Conservation (phyloP, 352 stramenopile genomes). For the Pilasporangium apinafurcum region DNA sequence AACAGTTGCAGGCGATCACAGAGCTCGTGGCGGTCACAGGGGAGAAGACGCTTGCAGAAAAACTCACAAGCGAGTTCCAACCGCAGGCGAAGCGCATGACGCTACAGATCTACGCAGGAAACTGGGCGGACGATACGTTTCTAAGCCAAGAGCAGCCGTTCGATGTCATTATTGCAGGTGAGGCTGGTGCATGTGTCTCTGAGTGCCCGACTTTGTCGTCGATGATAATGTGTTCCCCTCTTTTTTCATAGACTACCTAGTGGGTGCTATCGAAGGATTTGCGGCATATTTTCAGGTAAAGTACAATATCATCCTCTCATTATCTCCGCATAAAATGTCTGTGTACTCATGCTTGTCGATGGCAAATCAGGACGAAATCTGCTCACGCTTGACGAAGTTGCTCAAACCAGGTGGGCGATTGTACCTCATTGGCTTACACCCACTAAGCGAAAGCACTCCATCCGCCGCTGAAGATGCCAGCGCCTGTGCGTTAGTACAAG, state of each 20-base stretch:
- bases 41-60: constrained; percentile 42
- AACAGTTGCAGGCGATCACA: constrained; percentile 14
- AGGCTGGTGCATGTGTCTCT: not conserved
- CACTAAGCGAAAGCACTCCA: constrained; percentile 54
- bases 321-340: not conserved
- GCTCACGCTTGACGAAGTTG: constrained; percentile 54
- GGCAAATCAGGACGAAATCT: constrained; percentile 33
- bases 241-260: constrained; percentile 72
- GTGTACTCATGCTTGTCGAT: not conserved
- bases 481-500: constrained; percentile 34
- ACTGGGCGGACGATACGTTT: constrained; percentile 67
- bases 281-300: constrained; percentile 84
- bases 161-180: constrained; percentile 75
- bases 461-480: constrained; percentile 18
- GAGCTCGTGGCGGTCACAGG: constrained; percentile 69
- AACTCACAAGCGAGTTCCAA: constrained; percentile 30
- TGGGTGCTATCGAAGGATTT: constrained; percentile 91
- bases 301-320: constrained; percentile 24
- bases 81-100: constrained; percentile 21
- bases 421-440: constrained; percentile 87
- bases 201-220: not conserved
- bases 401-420: constrained; percentile 80
- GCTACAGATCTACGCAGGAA: constrained; percentile 49
- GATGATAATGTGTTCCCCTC: too few species aligned
- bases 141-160: constrained; percentile 51